phyloP scores from a whole-genome alignment of 148 eudicot genomes.

The Drosera capensis region DNA sequence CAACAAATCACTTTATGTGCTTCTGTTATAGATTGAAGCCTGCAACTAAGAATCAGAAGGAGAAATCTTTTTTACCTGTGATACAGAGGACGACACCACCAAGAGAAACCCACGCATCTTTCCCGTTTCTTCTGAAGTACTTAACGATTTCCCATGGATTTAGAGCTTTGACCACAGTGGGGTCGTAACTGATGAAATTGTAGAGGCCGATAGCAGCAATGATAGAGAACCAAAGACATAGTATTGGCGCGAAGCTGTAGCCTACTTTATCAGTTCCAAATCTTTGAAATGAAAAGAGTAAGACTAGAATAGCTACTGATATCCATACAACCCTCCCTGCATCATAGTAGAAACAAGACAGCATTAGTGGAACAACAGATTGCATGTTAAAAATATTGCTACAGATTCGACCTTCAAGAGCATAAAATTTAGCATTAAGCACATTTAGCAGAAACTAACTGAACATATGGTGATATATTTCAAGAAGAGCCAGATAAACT shows the following conservation, averaged over 20 bases:
- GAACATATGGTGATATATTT: too few species aligned
- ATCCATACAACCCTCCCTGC: constrained; percentile 23
- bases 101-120: constrained; percentile 28
- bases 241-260: constrained; percentile 32
- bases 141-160: constrained; percentile 23
- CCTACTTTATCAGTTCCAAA: constrained; percentile 41
- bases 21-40: neutral
- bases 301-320: constrained; percentile 16
- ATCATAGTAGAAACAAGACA: neutral
- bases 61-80: too few species aligned
- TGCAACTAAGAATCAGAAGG: neutral
- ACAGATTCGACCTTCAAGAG: too few species aligned
- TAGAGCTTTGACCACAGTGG: constrained; percentile 20
- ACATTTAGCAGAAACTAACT: too few species aligned
- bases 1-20: neutral
- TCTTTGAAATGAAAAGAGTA: constrained; percentile 26
- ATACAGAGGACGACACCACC: constrained; percentile 28
- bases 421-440: too few species aligned
- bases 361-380: too few species aligned
- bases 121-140: constrained; percentile 23
- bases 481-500: too few species aligned
- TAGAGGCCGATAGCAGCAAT: constrained; percentile 24
- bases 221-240: constrained; percentile 22
- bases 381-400: too few species aligned
- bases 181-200: constrained; percentile 26